A percentile compares a stretch with the other conserved stretches of the same genome.
These are phyloP conservation scores for Boletus barrowsii DNA, from an alignment of 768 basidiomycete genomes.

Conservation along the genomic window DNA sequence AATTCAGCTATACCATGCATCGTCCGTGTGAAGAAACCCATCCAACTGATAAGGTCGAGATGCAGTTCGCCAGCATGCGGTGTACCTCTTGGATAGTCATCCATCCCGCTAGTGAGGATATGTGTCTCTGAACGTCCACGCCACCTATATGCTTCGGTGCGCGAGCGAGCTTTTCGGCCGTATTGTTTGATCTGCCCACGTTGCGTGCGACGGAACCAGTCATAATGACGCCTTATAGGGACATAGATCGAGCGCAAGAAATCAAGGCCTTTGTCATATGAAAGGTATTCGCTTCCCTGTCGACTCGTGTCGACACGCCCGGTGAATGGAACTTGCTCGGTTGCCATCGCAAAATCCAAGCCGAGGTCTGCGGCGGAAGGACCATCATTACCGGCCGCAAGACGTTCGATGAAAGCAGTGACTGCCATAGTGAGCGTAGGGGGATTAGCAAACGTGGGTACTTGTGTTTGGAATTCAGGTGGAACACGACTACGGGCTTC, in stretches of 20 bases:
- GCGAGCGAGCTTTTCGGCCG: slow-evolving; percentile 76
- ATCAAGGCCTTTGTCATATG: slow-evolving; percentile 56
- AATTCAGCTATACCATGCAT: slow-evolving; percentile 90
- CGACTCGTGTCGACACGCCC: slow-evolving; percentile 14
- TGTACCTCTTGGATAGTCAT: slow-evolving; percentile 91
- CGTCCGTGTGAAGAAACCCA: slow-evolving; percentile 92
- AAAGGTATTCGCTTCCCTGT: slow-evolving; percentile 48
- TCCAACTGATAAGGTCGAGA: slow-evolving; percentile 91
- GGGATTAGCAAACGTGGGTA: slow-evolving; percentile 92
- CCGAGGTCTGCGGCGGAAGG: slow-evolving; percentile 64
- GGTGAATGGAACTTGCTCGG: slow-evolving; percentile 50
- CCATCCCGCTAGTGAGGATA: slow-evolving; percentile 92
- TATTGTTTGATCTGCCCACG: slow-evolving; percentile 93
- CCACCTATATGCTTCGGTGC: slow-evolving; percentile 92
- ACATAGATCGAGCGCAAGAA: slow-evolving; percentile 81
- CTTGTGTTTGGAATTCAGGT: slow-evolving; percentile 85
- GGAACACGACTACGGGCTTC: slow-evolving; percentile 97
- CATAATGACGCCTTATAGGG: slow-evolving; percentile 86
- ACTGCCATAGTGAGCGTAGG: slow-evolving; percentile 94
- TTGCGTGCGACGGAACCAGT: slow-evolving; percentile 95
- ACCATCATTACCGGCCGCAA: slow-evolving; percentile 45
- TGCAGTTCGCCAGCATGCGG: slow-evolving; percentile 92
- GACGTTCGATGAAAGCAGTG: slow-evolving; percentile 80
- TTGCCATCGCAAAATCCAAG: slow-evolving; percentile 54
- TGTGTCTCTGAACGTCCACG: slow-evolving; percentile 83